Base-by-base conservation (phyloP, 257 asterid genomes). In the Nicotiana otophora region DNA sequence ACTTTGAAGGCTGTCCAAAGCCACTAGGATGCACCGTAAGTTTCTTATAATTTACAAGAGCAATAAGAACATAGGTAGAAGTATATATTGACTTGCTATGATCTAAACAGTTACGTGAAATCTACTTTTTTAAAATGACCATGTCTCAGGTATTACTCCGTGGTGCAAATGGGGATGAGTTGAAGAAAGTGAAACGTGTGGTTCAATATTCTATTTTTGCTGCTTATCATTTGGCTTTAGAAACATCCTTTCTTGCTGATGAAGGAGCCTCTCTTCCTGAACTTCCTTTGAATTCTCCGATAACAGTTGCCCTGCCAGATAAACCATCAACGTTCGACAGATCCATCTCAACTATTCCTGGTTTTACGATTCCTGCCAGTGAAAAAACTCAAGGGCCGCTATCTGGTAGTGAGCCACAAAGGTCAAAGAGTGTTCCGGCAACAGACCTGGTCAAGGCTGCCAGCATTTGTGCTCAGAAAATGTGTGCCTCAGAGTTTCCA, bases 191-290 rank as follows among this genome's bases (percentile, higher is more conserved):
- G 84, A 96, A 96, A 87, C 99, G 92, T 76, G 95, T 94, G 61
- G 86, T 96, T 81, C 99, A 93, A 85, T 96, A 96, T 90, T 98
- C 98, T 85, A 85, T 96, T 84, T 96, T 96, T 64, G 98, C 99
- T 1, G 99, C 99, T 82, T 96, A 96, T 87, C 99, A 96, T 90
- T 88, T 96, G 86, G 99, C 98, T 83, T 81, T 96, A 86, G 99
- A 96, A 88, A 96, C 99, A 61, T 96, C 98, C 81, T 94, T 96
- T 88, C 98, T 96, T 80, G 99, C 98, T 85, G 98, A 96, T 81
- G 99, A 96, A 88, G 99, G 99, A 82, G 98, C 99, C 86, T 90
- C 97, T 81, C 84, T 96, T 85, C 98, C 98, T 78, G 92, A 90
- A 80, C 87, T 94, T 82, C 93, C 97, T 75, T 84, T 90, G 83